Conservation (phyloP, 2,329 filamentous ascomycete genomes). For the Beauveria caledonica region DNA sequence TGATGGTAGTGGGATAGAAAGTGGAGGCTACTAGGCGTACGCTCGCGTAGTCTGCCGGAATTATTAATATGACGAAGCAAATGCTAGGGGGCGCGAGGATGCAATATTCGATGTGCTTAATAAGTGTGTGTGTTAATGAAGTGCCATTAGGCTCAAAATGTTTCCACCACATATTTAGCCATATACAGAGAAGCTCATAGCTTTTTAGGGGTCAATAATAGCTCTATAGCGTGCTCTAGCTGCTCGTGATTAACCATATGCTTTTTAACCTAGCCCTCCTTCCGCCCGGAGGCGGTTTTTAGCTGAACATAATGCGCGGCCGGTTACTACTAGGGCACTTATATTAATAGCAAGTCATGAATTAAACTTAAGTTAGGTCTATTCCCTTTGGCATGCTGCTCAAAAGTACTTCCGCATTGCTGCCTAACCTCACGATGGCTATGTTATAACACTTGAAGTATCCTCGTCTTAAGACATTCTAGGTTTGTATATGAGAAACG, state of each 20-base stretch:
- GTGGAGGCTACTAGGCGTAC: neutral
- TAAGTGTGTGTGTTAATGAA: neutral
- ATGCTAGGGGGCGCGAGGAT: neutral
- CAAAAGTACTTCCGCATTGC: neutral
- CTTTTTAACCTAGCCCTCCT: neutral
- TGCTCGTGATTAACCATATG: neutral
- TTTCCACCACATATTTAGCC: neutral
- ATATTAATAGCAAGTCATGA: neutral
- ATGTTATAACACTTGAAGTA: no score
- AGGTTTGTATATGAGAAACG: no score
- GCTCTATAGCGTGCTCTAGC: neutral
- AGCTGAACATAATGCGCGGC: neutral
- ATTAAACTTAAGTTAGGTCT: neutral
- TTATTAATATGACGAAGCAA: neutral
- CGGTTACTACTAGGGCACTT: neutral
- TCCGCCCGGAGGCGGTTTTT: neutral
- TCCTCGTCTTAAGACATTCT: no score
- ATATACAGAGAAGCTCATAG: neutral
- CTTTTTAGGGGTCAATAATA: neutral
- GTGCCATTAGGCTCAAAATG: neutral
- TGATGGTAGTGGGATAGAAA: slow-evolving; percentile 21
- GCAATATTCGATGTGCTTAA: neutral
- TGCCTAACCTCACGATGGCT: neutral
- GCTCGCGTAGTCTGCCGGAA: neutral
- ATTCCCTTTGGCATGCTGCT: neutral